Percentiles rank a stretch among this genome's conserved stretches.
Conservation (phyloP, 345 rosid species). For the Populus alba region DNA sequence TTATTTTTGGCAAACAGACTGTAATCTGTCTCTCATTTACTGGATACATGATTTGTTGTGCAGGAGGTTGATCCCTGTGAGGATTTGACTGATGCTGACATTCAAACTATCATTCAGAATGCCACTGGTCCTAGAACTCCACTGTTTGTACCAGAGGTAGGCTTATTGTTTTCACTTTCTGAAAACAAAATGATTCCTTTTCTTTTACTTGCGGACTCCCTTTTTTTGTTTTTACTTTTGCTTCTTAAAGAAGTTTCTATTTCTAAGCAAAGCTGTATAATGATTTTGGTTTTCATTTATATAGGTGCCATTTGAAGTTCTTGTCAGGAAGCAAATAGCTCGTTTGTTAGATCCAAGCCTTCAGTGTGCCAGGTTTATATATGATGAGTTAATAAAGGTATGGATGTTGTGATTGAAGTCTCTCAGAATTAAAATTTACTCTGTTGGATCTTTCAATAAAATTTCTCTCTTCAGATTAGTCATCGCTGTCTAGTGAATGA, state of each 20-base stretch:
- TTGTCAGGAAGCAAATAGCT: conserved; percentile 84
- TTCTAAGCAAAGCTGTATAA: not conserved
- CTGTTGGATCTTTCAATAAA: not conserved
- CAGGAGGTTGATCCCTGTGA: conserved; percentile 98
- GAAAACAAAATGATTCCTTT: not conserved
- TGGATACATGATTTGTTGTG: conserved; percentile 11
- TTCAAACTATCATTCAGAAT: conserved; percentile 93
- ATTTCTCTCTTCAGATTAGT: conserved; percentile 63
- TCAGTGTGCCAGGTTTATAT: conserved; percentile 95
- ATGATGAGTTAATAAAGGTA: conserved; percentile 89
- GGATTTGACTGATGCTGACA: conserved; percentile 88
- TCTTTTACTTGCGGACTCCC: not conserved
- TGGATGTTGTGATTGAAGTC: not conserved
- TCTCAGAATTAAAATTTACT: not conserved
- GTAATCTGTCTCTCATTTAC: not conserved
- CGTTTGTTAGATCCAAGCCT: conserved; percentile 92
- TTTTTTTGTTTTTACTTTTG: not conserved
- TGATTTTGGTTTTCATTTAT: conserved; percentile 13
- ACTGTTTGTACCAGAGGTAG: conserved; percentile 84
- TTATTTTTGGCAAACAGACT: not conserved
- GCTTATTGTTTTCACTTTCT: conserved; percentile 20
- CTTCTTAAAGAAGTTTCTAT: not conserved
- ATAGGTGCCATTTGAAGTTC: conserved; percentile 96
- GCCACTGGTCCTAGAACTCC: conserved; percentile 94
- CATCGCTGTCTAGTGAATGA: conserved; percentile 74